These are phyloP conservation scores for Skeletonema costatum DNA, from an alignment of 108 stramenopile genomes.

Conservation along the genomic window DNA sequence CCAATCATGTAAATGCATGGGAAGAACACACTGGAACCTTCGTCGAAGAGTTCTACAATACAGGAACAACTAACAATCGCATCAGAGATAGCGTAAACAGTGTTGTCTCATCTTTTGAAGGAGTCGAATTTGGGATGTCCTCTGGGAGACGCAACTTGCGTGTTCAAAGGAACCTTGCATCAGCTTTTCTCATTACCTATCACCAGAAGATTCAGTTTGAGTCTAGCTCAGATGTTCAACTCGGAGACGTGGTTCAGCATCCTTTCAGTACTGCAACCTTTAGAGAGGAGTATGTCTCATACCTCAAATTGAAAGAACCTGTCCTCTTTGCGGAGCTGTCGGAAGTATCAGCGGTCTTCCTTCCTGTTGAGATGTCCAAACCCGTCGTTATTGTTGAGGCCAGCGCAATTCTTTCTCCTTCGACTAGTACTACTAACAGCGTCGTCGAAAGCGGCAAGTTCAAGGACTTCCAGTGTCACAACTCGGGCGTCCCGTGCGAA, in stretches of 20 bases:
- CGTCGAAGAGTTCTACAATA: constrained; percentile 7
- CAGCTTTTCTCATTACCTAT: constrained; percentile 36
- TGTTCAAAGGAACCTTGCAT: constrained; percentile 6
- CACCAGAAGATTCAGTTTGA: constrained; percentile 26
- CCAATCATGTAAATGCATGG: constrained; percentile 34
- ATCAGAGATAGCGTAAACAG: neutral
- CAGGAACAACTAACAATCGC: neutral
- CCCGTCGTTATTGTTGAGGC: neutral
- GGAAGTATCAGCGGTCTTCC: constrained; percentile 33
- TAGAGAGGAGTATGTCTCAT: constrained; percentile 28
- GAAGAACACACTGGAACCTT: constrained; percentile 12
- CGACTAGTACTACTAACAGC: neutral
- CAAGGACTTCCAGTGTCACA: constrained; percentile 35
- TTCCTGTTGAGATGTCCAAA: constrained; percentile 15
- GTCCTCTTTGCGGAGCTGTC: constrained; percentile 25
- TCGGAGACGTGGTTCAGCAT: constrained; percentile 27
- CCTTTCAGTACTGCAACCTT: constrained; percentile 23
- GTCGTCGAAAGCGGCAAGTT: neutral
- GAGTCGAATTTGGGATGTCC: neutral
- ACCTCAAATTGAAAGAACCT: constrained; percentile 17
- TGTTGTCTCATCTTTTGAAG: neutral
- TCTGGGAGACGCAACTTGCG: neutral
- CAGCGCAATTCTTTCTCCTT: neutral
- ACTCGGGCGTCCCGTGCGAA: constrained; percentile 17
- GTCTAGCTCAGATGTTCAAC: constrained; percentile 3